Evolutionary conservation across 2,329 filamentous ascomycete genomes (phyloP), one percentile per base, ranked within the genome.

Genomic region (Microdochium nivale): DNA sequence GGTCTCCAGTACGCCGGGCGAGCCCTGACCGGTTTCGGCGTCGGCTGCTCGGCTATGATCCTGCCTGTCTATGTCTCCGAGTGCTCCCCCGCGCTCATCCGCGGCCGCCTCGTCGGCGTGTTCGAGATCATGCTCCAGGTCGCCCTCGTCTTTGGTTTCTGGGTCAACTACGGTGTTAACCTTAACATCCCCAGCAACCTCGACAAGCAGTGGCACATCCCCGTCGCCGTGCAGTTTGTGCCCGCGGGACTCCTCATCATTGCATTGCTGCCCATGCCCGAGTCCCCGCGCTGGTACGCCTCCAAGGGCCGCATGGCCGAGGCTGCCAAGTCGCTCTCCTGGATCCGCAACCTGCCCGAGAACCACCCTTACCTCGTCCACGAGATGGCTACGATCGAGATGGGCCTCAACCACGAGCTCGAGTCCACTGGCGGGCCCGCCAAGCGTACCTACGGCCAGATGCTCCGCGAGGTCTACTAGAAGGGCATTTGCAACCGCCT

Each of bases 251-350:
- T 80, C 2, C 69, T 82, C 23, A 69, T 79, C 47, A 57, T 73
- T 11, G 74, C 74, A 11, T 67, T 70, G 3, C 55, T 77, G 25
- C 74, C 73, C 63, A 70, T 80, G 23, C 70, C 69, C 1, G 79
- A 83, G 55, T 80, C 77, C 1, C 81, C 81, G 2, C 73, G 80
- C 47, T 84, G 81, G 80, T 70, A 84, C 9, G 79, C 82, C 56
- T 70, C 71, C 14, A 72, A 78, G 40, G 77, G 76, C 23, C 69
- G 72, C 16, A 73, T 77, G 54, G 71, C 78, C 46, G 62, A 79
- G 56, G 78, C 76, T 2, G 67, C 76, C 56, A 60, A 69, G 19
- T 77, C 72, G 44, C 70, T 80, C 53, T 76, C 73, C 67, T 79
- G 74, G 73, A 77, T 83, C 32, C 72, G 79, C n/a, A 73, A 76